These are phyloP conservation scores for Mitragyna speciosa DNA, from an alignment of 257 asterid species.

Conservation along the genomic window DNA sequence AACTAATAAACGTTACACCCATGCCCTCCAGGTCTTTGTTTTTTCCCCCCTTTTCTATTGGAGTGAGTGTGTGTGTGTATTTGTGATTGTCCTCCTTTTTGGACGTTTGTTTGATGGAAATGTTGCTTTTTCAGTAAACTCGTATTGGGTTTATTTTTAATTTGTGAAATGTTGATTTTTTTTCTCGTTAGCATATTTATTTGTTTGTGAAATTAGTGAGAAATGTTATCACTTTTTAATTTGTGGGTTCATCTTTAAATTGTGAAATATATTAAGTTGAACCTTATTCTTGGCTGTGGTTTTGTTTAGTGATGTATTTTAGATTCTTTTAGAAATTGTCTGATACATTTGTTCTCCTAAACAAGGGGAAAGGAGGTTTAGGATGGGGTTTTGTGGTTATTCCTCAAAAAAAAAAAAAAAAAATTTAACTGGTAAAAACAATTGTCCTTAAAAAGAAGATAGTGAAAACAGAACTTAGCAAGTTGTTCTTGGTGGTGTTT, in stretches of 20 bases:
- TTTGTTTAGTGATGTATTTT: neutral
- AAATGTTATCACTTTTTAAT: neutral
- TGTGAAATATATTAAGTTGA: neutral
- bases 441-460: neutral
- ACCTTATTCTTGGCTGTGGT: neutral
- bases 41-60: neutral
- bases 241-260: neutral
- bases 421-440: neutral
- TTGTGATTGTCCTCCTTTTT: neutral
- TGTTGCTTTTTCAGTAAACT: neutral
- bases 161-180: neutral
- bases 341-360: no score
- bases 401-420: no score
- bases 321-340: neutral
- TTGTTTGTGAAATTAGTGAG: neutral
- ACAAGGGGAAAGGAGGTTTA: neutral
- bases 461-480: neutral
- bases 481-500: neutral
- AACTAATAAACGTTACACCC: neutral
- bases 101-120: neutral
- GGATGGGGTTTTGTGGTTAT: neutral
- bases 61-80: neutral
- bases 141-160: neutral
- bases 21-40: constrained; percentile 17
- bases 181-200: neutral